Percentiles rank a stretch among this genome's conserved stretches.
phyloP scores from a whole-genome alignment of 2,329 filamentous ascomycete species.

The Coniochaeta ligniaria region DNA sequence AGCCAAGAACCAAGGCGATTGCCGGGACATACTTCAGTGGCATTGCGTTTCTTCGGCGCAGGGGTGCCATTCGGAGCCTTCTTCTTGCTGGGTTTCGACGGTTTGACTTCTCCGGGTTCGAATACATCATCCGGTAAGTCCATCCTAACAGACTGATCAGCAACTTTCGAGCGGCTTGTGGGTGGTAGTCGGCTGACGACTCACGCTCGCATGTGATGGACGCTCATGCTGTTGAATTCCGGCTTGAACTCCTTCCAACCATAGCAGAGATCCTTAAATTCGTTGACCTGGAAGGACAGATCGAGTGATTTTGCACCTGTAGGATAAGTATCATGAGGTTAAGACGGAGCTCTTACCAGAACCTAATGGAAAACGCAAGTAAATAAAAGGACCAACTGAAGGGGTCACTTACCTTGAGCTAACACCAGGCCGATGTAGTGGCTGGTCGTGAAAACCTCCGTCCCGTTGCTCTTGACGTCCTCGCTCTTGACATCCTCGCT shows the following conservation, averaged over 20 bases:
- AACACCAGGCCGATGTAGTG: conserved; percentile 90
- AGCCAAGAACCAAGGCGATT: neutral
- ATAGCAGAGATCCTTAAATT: conserved; percentile 79
- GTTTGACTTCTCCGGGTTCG: conserved; percentile 66
- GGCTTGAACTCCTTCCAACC: conserved; percentile 68
- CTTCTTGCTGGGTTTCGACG: conserved; percentile 48
- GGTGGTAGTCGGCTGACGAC: conserved; percentile 20
- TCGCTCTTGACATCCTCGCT: conserved; percentile 2
- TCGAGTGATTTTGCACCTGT: conserved; percentile 64
- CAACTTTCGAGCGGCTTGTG: neutral
- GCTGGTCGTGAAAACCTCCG: conserved; percentile 74
- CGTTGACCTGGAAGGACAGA: conserved; percentile 72
- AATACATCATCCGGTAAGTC: conserved; percentile 90
- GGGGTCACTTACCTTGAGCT: conserved; percentile 53
- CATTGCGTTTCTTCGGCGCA: conserved; percentile 3
- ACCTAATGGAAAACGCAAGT: neutral
- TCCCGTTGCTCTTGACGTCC: conserved; percentile 7
- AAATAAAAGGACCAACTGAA: neutral
- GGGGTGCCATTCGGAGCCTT: conserved; percentile 23
- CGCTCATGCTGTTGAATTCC: conserved; percentile 68
- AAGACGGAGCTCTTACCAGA: conserved; percentile 6
- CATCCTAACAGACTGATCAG: conserved; percentile 42
- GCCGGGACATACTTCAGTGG: conserved; percentile 2
- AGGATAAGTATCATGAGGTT: conserved; percentile 5
- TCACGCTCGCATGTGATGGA: conserved; percentile 83